Conservation (phyloP, 139 green algal species). For the Mesostigma viride region DNA sequence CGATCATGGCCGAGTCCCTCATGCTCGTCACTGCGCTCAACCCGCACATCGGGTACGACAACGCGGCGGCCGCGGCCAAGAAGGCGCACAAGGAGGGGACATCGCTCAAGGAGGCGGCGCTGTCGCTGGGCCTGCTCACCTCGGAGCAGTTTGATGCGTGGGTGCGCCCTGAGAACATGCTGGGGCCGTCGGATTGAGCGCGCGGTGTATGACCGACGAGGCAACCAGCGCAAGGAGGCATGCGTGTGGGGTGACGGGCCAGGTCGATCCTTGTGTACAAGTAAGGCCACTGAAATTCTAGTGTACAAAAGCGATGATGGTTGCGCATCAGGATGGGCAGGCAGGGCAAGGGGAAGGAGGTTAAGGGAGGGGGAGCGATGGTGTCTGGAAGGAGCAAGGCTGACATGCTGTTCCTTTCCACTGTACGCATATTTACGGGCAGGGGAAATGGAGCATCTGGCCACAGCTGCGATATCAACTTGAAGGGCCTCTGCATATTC, state of each 20-base stretch:
- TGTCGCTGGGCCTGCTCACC: slow-evolving; percentile 59
- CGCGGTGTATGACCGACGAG: neutral
- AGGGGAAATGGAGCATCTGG: too few species aligned
- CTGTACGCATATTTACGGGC: too few species aligned
- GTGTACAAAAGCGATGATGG: too few species aligned
- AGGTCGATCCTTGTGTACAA: too few species aligned
- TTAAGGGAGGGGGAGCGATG: too few species aligned
- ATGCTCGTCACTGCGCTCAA: slow-evolving; percentile 97
- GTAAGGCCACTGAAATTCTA: too few species aligned
- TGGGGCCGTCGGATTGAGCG: slow-evolving; percentile 21
- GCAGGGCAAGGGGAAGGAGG: too few species aligned
- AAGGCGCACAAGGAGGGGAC: slow-evolving; percentile 85
- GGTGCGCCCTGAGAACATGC: slow-evolving; percentile 82
- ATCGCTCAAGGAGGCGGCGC: slow-evolving; percentile 58
- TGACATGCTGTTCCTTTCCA: too few species aligned
- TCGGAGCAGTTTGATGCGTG: slow-evolving; percentile 72
- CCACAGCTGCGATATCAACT: too few species aligned
- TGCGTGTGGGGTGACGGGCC: neutral
- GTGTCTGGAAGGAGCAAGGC: too few species aligned
- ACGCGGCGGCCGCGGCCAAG: slow-evolving; percentile 82
- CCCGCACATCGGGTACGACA: slow-evolving; percentile 85
- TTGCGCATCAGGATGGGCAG: too few species aligned
- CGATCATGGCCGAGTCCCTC: slow-evolving; percentile 73
- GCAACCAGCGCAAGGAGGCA: neutral
- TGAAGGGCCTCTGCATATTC: too few species aligned